Conservation (phyloP, 2,329 filamentous ascomycete species). For the Nectriaceae sp. region DNA sequence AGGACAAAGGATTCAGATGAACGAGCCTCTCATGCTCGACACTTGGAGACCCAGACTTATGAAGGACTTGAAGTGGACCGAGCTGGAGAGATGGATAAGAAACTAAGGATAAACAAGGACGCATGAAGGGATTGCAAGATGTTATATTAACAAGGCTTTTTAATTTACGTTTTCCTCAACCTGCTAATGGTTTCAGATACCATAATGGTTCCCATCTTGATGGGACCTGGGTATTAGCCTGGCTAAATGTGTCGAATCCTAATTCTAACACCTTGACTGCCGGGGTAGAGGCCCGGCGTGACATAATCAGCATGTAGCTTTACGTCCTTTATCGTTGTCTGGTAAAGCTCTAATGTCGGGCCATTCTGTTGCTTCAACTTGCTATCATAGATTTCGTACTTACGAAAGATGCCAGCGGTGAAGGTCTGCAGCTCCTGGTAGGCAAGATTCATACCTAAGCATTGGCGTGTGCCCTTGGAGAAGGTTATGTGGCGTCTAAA, state of each 20-base stretch:
- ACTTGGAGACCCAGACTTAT: too few relatives aligned
- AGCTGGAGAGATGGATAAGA: too few relatives aligned
- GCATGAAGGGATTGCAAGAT: too few relatives aligned
- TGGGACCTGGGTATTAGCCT: neutral
- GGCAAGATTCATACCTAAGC: conserved; percentile 21
- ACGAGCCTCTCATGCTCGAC: conserved; percentile 23
- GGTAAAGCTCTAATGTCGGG: conserved; percentile 18
- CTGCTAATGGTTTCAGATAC: too few relatives aligned
- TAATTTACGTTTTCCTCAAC: too few relatives aligned
- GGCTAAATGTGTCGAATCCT: conserved; percentile 5
- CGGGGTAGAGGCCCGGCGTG: conserved; percentile 10
- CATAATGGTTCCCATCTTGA: too few relatives aligned
- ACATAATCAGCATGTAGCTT: conserved; percentile 16
- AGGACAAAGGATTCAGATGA: conserved; percentile 29
- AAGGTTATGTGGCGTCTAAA: conserved; percentile 13
- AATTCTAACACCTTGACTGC: conserved; percentile 12
- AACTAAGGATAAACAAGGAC: too few relatives aligned
- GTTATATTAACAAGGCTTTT: too few relatives aligned
- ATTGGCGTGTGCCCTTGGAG: conserved; percentile 18
- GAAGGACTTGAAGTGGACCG: too few relatives aligned
- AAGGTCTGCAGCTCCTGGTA: conserved; percentile 21
- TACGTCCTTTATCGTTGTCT: conserved; percentile 17
- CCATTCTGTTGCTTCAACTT: conserved; percentile 4
- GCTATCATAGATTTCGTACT: conserved; percentile 17
- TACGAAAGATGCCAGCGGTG: conserved; percentile 19